A percentile compares a stretch with the other conserved stretches of the same genome.
These are phyloP conservation scores for Suillus variegatus DNA, from an alignment of 768 basidiomycete genomes.

Conservation along the genomic window DNA sequence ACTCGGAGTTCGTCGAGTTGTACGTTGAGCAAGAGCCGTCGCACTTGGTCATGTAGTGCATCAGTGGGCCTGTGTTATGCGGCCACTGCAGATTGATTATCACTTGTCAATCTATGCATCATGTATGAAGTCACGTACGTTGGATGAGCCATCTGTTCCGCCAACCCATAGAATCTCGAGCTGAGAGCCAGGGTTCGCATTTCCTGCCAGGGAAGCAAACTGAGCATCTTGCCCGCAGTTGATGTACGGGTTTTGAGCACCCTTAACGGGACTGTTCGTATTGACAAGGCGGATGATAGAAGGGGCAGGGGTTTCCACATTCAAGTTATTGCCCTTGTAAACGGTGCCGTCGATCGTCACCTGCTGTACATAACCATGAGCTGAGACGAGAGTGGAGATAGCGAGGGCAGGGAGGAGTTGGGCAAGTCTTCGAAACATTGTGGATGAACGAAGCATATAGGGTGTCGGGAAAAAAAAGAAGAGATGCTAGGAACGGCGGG, in stretches of 20 bases:
- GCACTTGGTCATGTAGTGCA: slow-evolving; percentile 75
- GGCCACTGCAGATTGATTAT: slow-evolving; percentile 38
- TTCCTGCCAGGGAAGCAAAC: slow-evolving; percentile 49
- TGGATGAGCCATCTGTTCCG: slow-evolving; percentile 36
- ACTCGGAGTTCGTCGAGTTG: slow-evolving; percentile 57
- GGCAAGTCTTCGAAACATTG: slow-evolving; percentile 2
- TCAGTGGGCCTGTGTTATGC: slow-evolving; percentile 65
- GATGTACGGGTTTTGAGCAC: slow-evolving; percentile 52
- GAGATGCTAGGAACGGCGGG: background rate
- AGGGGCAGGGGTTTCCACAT: slow-evolving; percentile 28
- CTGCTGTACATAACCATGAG: slow-evolving; percentile 32
- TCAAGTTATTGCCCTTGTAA: slow-evolving; percentile 35
- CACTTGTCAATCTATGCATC: background rate
- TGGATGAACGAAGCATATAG: background rate
- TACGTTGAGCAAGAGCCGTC: slow-evolving; percentile 57
- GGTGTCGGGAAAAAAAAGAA: background rate
- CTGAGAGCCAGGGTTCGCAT: slow-evolving; percentile 58
- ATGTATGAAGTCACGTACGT: slow-evolving; percentile 23
- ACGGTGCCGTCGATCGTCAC: slow-evolving; percentile 30
- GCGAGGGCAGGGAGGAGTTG: slow-evolving; percentile 13
- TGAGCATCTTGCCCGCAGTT: slow-evolving; percentile 62
- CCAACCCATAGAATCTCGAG: slow-evolving; percentile 57
- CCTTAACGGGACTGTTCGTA: slow-evolving; percentile 54
- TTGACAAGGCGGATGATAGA: slow-evolving; percentile 46
- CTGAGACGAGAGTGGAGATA: slow-evolving; percentile 24